Conservation (phyloP, 257 asterid species). For the Fraxinus cuspidata region DNA sequence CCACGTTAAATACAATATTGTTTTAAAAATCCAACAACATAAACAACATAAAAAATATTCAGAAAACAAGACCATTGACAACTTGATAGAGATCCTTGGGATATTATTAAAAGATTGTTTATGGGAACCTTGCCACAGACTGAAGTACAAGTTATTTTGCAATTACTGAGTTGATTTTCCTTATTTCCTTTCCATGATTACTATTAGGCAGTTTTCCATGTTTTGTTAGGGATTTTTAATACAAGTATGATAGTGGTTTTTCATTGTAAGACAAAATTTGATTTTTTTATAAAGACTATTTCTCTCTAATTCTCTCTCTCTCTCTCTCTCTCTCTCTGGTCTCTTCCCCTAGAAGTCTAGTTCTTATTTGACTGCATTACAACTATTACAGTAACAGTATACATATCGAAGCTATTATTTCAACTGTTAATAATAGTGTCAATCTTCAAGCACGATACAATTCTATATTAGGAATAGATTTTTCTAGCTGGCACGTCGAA, state of each 20-base stretch:
- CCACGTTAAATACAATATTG: too few relatives aligned
- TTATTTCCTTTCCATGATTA: conserved; percentile 1
- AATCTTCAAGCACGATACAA: background rate
- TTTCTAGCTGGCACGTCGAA: background rate
- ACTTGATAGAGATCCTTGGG: background rate
- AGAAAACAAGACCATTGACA: background rate
- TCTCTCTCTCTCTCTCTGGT: too few relatives aligned
- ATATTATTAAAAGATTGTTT: background rate
- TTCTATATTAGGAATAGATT: background rate
- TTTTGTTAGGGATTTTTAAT: background rate
- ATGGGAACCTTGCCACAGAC: background rate
- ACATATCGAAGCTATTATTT: background rate
- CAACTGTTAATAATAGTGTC: background rate
- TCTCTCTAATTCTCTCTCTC: background rate
- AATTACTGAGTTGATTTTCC: background rate
- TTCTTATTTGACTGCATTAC: background rate
- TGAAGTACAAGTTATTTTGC: background rate
- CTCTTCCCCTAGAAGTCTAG: background rate
- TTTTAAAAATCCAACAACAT: too few relatives aligned
- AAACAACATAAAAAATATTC: too few relatives aligned
- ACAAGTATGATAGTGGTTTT: background rate
- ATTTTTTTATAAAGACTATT: background rate
- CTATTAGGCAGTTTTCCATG: background rate
- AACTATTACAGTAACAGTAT: background rate
- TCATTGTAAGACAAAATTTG: background rate